Evolutionary conservation across 2,329 filamentous ascomycete genomes (phyloP), one percentile per base, ranked within the genome.

Genomic region (Venturia carpophila): DNA sequence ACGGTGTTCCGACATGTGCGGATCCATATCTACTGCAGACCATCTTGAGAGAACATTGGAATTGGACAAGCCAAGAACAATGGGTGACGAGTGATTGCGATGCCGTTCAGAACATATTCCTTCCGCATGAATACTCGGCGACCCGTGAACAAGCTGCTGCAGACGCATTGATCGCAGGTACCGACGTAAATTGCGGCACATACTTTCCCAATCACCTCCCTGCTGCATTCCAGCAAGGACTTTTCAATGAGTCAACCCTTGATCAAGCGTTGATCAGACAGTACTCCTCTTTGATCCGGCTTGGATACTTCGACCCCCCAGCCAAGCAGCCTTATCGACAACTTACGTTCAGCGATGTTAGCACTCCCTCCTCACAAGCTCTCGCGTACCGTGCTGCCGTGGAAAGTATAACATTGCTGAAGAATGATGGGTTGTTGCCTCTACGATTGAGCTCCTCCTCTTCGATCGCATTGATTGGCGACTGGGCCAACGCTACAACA

Each of bases 51-150:
- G 82, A 87, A 56, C 83, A 85, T 69, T 90, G 87, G 84, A 80
- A 78, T 55, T 90, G 86, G 79, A 83, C 80, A 0, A 78, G 81
- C 2, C 79, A 84, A 55, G 80, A 85, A 62, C 83, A 87, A 67
- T 87, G 82, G 71, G 80, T 90, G 43, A 85, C 84, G 0, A 84
- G 81, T 19, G 87, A 90, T 70, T 90, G 87, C 68, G 85, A 86
- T 65, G 82, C 87, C 0, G 78, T 88, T 0, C 76, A 81, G 55
- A 82, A 87, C 69, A 80, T 88, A 64, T 85, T 78, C 68, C 75
- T 79, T n/a, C 79, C 80, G 0, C 82, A 79, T 67, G 71, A 75
- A 41, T 79, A 75, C 63, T 70, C 75, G 1, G 70, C 71, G 2
- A 80, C 79, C 49, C 71, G 77, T n/a, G 75, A 79, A 41, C 71